Evolutionary conservation across 768 basidiomycete genomes (phyloP).

Genomic region (Agrocybe praecox): DNA sequence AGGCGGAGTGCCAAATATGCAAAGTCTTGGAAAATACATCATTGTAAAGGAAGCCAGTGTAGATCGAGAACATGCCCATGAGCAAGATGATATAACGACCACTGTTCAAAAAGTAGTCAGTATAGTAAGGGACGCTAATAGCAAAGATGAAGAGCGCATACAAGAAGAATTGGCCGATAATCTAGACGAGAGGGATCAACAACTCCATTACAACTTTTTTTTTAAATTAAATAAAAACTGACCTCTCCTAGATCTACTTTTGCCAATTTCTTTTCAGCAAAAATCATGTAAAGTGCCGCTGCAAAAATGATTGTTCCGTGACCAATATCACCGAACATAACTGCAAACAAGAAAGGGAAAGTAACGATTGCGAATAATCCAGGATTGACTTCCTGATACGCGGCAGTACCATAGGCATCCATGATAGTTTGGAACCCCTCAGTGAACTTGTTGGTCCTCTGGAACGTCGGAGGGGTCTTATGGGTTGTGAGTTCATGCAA

Average conservation of each 20-base stretch:
- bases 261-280: slow-evolving; percentile 79
- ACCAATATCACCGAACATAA: slow-evolving; percentile 99
- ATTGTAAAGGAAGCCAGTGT: slow-evolving; percentile 98
- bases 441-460: slow-evolving; percentile 94
- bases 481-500: slow-evolving; percentile 86
- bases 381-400: slow-evolving; percentile 96
- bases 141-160: slow-evolving; percentile 38
- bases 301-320: slow-evolving; percentile 85
- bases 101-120: slow-evolving; percentile 39
- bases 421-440: slow-evolving; percentile 97
- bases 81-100: slow-evolving; percentile 98
- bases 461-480: slow-evolving; percentile 95
- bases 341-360: slow-evolving; percentile 98
- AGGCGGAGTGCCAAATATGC: slow-evolving; percentile 86
- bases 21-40: slow-evolving; percentile 96
- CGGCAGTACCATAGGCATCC: slow-evolving; percentile 94
- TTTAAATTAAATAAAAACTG: slow-evolving; percentile 18
- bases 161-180: slow-evolving; percentile 90
- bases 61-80: slow-evolving; percentile 97
- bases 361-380: slow-evolving; percentile 91
- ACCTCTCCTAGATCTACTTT: slow-evolving; percentile 79
- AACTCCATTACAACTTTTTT: too few relatives aligned
- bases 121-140: slow-evolving; percentile 11
- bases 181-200: slow-evolving; percentile 43
- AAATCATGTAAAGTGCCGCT: slow-evolving; percentile 83